Conservation (phyloP, 2,329 filamentous ascomycete genomes). For the Colletotrichum sp. region DNA sequence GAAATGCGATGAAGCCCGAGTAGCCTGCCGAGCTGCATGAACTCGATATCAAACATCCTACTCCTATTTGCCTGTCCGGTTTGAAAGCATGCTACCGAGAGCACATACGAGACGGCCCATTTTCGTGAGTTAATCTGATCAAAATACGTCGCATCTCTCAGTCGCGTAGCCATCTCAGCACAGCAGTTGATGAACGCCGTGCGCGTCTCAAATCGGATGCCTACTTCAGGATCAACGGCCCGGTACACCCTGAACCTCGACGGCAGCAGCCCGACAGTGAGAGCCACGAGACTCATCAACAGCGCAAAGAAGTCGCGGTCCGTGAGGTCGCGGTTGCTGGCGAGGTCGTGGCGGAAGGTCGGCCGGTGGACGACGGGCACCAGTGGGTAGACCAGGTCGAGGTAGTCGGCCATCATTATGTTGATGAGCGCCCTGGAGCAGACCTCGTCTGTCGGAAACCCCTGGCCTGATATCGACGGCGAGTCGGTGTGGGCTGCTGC, state of each 20-base stretch:
- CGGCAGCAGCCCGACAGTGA: conserved; percentile 29
- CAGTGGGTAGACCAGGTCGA: conserved; percentile 29
- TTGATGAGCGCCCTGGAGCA: conserved; percentile 27
- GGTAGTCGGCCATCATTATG: conserved; percentile 27
- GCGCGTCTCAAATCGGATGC: conserved; percentile 26
- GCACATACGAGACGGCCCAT: conserved; percentile 36
- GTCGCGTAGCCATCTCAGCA: conserved; percentile 26
- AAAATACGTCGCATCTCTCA: conserved; percentile 27
- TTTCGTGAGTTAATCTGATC: conserved; percentile 36
- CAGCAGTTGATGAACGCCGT: conserved; percentile 30
- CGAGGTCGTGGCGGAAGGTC: conserved; percentile 27
- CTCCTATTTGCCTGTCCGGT: conserved; percentile 38
- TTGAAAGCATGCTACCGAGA: conserved; percentile 36
- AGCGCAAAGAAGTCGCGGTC: conserved; percentile 29
- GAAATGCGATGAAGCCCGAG: conserved; percentile 34
- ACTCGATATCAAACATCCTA: conserved; percentile 39
- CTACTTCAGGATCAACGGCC: conserved; percentile 21
- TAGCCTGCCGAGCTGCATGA: conserved; percentile 36
- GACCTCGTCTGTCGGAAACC: conserved; percentile 27
- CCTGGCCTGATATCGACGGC: background rate
- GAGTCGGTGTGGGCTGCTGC: background rate
- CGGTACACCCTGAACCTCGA: conserved; percentile 29
- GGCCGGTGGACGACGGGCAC: conserved; percentile 29
- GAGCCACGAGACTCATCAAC: conserved; percentile 26
- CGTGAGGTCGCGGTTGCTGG: conserved; percentile 23